Percentiles rank a stretch among this genome's conserved stretches.
phyloP scores from a whole-genome alignment of 768 basidiomycete genomes.

The Tephrocybe sp. region DNA sequence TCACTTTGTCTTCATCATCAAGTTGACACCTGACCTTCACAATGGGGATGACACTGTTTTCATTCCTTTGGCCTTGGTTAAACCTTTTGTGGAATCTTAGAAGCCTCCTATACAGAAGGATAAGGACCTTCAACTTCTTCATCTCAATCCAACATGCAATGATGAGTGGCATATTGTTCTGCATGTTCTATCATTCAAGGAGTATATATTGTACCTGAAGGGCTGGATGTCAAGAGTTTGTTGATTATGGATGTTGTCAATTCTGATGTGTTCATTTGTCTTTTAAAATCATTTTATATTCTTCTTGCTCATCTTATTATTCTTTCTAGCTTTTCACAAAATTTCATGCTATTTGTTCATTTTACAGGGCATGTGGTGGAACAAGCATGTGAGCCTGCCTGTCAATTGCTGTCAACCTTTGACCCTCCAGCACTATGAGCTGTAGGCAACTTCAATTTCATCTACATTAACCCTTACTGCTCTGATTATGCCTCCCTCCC shows the following conservation, averaged over 20 bases:
- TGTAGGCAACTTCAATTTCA: conserved; percentile 99
- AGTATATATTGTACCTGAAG: conserved; percentile 24
- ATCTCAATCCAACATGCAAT: conserved; percentile 1
- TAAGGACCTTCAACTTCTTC: conserved; percentile 21
- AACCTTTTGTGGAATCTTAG: not conserved
- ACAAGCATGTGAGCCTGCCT: too few species aligned
- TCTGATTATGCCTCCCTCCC: conserved; percentile 91
- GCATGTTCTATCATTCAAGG: conserved; percentile 29
- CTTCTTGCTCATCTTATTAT: too few species aligned
- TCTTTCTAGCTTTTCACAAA: too few species aligned
- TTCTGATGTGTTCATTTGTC: conserved; percentile 28
- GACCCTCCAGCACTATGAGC: too few species aligned
- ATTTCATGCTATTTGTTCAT: too few species aligned
- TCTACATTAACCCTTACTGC: conserved; percentile 98
- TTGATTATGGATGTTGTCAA: conserved; percentile 28
- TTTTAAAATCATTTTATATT: too few species aligned
- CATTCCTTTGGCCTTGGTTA: not conserved
- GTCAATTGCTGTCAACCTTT: too few species aligned
- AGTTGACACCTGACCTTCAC: not conserved
- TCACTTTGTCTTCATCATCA: conserved; percentile 3
- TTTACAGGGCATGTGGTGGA: too few species aligned
- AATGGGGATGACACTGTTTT: not conserved
- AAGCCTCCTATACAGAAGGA: conserved; percentile 18
- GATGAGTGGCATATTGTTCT: conserved; percentile 21
- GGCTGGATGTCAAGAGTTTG: conserved; percentile 16